phyloP scores from a whole-genome alignment of 345 rosid species.

The Syzygium aqueum region DNA sequence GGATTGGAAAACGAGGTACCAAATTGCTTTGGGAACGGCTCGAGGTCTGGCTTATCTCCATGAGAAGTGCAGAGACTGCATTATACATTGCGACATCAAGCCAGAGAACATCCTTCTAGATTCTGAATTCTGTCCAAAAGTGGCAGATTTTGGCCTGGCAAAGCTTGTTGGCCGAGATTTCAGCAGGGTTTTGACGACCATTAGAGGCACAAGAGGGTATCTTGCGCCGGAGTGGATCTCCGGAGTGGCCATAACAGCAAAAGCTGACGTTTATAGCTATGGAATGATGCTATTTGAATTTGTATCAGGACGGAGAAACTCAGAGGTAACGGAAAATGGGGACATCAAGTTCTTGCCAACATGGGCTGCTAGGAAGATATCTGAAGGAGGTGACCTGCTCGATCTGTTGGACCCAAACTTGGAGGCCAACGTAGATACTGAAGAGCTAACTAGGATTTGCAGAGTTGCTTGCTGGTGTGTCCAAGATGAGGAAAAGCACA shows the following conservation, averaged over 20 bases:
- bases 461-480: constrained; percentile 82
- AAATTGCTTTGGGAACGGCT: constrained; percentile 61
- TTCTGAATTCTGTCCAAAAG: constrained; percentile 56
- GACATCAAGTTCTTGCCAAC: constrained; percentile 45
- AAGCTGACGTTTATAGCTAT: constrained; percentile 83
- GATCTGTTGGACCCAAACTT: constrained; percentile 39
- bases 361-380: constrained; percentile 35
- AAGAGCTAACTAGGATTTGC: constrained; percentile 49
- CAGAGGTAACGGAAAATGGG: constrained; percentile 36
- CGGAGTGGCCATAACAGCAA: constrained; percentile 64
- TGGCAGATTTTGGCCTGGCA: constrained; percentile 83
- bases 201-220: constrained; percentile 88
- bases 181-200: constrained; percentile 73
- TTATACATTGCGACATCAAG: constrained; percentile 81
- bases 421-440: constrained; percentile 24
- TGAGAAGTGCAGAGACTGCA: constrained; percentile 75
- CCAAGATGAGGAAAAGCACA: constrained; percentile 62
- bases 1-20: constrained; percentile 55
- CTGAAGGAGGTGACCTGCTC: constrained; percentile 31
- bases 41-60: constrained; percentile 75
- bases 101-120: constrained; percentile 82
- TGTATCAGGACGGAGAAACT: constrained; percentile 67
- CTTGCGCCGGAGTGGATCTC: constrained; percentile 95
- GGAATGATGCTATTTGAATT: constrained; percentile 87
- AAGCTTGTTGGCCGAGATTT: constrained; percentile 86